A percentile compares a stretch with the other conserved stretches of the same genome.
phyloP scores from a whole-genome alignment of 164 flowering plant species.

The Vitis amurensis region DNA sequence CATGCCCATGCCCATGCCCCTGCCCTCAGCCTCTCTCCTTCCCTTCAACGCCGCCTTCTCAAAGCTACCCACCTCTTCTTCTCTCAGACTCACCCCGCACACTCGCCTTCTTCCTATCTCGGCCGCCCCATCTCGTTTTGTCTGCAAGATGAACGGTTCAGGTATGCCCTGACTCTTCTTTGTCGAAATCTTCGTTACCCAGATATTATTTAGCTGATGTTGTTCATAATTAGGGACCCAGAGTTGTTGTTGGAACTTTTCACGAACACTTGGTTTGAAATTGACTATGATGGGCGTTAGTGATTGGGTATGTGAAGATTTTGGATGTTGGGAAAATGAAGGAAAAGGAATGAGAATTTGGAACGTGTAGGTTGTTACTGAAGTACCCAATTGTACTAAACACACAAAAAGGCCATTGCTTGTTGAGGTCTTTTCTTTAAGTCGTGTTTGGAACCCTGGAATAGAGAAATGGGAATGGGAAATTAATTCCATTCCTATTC shows the following conservation, averaged over 20 bases:
- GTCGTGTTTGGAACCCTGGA: too few species aligned
- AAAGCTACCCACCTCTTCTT: neutral
- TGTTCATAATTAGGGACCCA: too few species aligned
- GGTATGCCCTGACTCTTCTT: constrained; percentile 27
- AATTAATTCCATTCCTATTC: too few species aligned
- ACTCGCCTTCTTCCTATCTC: constrained; percentile 6
- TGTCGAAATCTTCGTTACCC: neutral
- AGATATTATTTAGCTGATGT: neutral
- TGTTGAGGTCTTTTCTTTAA: too few species aligned
- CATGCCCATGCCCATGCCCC: neutral
- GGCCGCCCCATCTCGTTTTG: constrained; percentile 17
- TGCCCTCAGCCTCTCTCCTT: neutral
- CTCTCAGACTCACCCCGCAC: constrained; percentile 1
- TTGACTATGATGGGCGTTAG: neutral
- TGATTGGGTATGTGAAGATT: neutral
- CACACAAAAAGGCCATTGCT: too few species aligned
- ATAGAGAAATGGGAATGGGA: too few species aligned
- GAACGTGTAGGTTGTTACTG: too few species aligned
- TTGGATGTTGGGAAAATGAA: neutral
- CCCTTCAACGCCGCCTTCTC: neutral
- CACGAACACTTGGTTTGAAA: constrained; percentile 15
- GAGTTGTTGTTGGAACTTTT: constrained; percentile 8
- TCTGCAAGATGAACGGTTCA: constrained; percentile 41
- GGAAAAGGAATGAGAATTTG: constrained; percentile 1
- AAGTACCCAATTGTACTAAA: too few species aligned